Base-by-base conservation (phyloP, 352 stramenopile genomes). In the Globisporangium uncinulatum region DNA sequence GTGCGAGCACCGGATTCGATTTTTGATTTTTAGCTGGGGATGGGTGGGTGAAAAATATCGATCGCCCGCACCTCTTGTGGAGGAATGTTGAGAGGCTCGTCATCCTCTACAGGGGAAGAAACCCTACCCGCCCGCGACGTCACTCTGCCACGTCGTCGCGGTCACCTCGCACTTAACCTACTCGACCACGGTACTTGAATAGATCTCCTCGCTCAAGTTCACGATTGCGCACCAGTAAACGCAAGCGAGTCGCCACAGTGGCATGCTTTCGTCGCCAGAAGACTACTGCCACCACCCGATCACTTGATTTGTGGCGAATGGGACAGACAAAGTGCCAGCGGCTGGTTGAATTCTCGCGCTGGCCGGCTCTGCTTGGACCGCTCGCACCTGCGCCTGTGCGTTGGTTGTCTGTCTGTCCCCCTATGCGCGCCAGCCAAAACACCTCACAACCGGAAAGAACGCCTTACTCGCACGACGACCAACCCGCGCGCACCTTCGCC, bases 121-220 rank as follows among this genome's bases (percentile, higher is more conserved):
- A 47, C 15, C 43, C 17, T 48, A 39, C 29, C 47, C 29, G 11
- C 48, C 1, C 17, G 41, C 36, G 37, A 56, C 31, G 39, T 29
- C 43, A 31, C n/a, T 48, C 49, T 59, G 59, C 59, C 59, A 65
- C 59, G 59, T 65, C 59, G 20, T 57, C 48, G 46, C 46, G 47
- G 59, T 65, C 59, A 65, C 37, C 19, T 56, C 59, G 59, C 20
- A 65, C 59, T 61, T 65, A 31, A 50, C 21, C 20, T 29, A 39
- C 20, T 19, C 10, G 3, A 2, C 0, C 7, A 52, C 43, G 6
- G 8, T 58, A 54, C 31, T 34, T 14, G 6, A 2, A 6, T 39
- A 1, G 34, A 13, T 39, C 34, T 39, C 34, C 29, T 13, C 17
- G 32, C 20, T 58, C n/a, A 53, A 37, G 51, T 58, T 53, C 44